phyloP scores from a whole-genome alignment of 176 grass and related monocot genomes.

The Neostapfia colusana region DNA sequence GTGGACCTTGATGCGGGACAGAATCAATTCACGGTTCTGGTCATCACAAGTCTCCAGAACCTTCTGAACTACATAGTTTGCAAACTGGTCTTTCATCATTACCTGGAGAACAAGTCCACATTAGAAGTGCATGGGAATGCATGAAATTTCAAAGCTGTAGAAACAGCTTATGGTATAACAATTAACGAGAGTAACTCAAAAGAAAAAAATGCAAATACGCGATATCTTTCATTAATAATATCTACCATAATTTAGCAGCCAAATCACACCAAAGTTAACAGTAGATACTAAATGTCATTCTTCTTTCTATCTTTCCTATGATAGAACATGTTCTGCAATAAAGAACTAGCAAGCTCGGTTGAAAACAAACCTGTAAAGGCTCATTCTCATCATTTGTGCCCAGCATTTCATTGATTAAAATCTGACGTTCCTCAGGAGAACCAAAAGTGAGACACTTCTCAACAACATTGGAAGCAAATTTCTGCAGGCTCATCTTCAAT shows the following conservation, averaged over 20 bases:
- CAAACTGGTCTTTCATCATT: slow-evolving; percentile 99
- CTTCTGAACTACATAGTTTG: slow-evolving; percentile 96
- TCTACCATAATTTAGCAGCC: slow-evolving; percentile 16
- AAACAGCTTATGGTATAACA: neutral
- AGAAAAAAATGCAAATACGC: neutral
- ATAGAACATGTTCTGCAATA: neutral
- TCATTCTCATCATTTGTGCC: slow-evolving; percentile 96
- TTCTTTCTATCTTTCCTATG: neutral
- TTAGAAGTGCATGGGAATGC: slow-evolving; percentile 26
- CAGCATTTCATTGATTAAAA: slow-evolving; percentile 92
- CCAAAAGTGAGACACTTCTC: slow-evolving; percentile 95
- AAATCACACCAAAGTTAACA: neutral
- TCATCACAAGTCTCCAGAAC: slow-evolving; percentile 94
- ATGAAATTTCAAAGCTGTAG: slow-evolving; percentile 12
- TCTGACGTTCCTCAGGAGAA: slow-evolving; percentile 63
- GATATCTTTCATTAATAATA: neutral
- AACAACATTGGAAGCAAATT: slow-evolving; percentile 95
- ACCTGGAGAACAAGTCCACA: slow-evolving; percentile 44
- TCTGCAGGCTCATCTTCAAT: slow-evolving; percentile 96
- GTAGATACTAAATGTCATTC: neutral
- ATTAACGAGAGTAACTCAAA: neutral
- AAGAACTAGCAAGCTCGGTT: slow-evolving; percentile 7
- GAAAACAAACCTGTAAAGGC: slow-evolving; percentile 80
- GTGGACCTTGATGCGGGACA: slow-evolving; percentile 96
- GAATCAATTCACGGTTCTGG: slow-evolving; percentile 82